Evolutionary conservation across 1,284 basidiomycete genomes (phyloP).

Genomic region (Austroboletus olivaceoglutinosus): DNA sequence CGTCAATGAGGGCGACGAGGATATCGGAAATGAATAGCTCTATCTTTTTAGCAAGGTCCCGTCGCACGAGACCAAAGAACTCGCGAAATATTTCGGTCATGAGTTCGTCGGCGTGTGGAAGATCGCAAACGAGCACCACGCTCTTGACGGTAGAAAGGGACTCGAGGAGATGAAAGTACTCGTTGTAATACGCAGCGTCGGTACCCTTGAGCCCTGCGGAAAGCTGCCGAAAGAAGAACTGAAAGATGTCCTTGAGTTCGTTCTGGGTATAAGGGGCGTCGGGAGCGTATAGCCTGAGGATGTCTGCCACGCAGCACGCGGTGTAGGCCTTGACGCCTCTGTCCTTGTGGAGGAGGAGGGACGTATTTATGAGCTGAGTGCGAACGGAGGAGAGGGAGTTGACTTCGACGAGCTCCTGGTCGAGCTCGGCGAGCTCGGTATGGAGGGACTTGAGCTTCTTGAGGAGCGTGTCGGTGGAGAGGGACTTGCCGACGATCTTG

Average conservation of each 20-base stretch:
- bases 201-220: slow-evolving; percentile 68
- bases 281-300: slow-evolving; percentile 92
- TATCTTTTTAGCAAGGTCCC: slow-evolving; percentile 86
- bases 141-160: slow-evolving; percentile 93
- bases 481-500: slow-evolving; percentile 69
- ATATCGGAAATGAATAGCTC: slow-evolving; percentile 89
- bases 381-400: slow-evolving; percentile 67
- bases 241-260: slow-evolving; percentile 92
- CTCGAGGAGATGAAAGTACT: slow-evolving; percentile 93
- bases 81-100: slow-evolving; percentile 82
- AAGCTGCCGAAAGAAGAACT: slow-evolving; percentile 90
- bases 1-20: slow-evolving; percentile 86
- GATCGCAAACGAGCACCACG: slow-evolving; percentile 89
- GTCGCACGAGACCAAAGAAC: slow-evolving; percentile 77
- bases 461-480: slow-evolving; percentile 72
- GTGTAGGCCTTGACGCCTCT: slow-evolving; percentile 90
- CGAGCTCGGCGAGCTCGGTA: slow-evolving; percentile 77
- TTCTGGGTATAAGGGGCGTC: slow-evolving; percentile 91
- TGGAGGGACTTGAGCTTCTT: slow-evolving; percentile 85
- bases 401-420: slow-evolving; percentile 85
- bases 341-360: slow-evolving; percentile 91
- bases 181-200: slow-evolving; percentile 75
- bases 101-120: slow-evolving; percentile 84
- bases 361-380: slow-evolving; percentile 77
- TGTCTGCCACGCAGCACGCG: slow-evolving; percentile 93